Percentiles rank a stretch among this genome's conserved stretches.
Evolutionary conservation across 148 eudicot genomes (phyloP).

Genomic region (Amaranthus hypochondriacus): DNA sequence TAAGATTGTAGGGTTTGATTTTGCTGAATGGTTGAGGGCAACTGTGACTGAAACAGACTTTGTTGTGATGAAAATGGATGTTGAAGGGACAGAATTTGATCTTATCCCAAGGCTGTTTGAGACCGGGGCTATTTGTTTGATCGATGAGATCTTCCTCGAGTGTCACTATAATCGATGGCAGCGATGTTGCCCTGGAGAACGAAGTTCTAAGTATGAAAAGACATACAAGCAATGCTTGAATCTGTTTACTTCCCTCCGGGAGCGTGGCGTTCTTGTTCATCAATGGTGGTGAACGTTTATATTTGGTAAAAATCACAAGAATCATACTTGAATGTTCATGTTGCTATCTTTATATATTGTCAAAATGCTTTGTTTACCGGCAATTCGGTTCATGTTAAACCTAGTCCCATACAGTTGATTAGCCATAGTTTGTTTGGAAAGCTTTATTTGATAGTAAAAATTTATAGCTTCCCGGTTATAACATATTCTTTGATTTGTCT

Average conservation of each 20-base stretch:
- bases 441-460: conserved; percentile 10
- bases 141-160: conserved; percentile 89
- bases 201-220: conserved; percentile 70
- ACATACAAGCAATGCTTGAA: conserved; percentile 80
- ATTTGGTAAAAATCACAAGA: background rate
- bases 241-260: conserved; percentile 67
- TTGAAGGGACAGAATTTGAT: conserved; percentile 90
- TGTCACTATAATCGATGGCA: conserved; percentile 98
- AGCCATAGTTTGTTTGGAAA: conserved; percentile 6
- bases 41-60: conserved; percentile 67
- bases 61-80: conserved; percentile 98
- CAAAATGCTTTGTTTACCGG: background rate
- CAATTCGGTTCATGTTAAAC: background rate
- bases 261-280: conserved; percentile 90
- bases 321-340: conserved; percentile 10
- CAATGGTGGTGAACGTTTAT: conserved; percentile 70
- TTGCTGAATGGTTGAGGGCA: conserved; percentile 82
- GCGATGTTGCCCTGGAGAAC: conserved; percentile 85
- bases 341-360: conserved; percentile 3
- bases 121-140: conserved; percentile 90
- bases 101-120: conserved; percentile 79
- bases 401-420: conserved; percentile 10
- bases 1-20: conserved; percentile 77
- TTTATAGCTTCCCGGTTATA: conserved; percentile 1
- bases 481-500: conserved; percentile 2